phyloP scores from a whole-genome alignment of 2,329 filamentous ascomycete genomes.

The Dactylella cylindrospora region DNA sequence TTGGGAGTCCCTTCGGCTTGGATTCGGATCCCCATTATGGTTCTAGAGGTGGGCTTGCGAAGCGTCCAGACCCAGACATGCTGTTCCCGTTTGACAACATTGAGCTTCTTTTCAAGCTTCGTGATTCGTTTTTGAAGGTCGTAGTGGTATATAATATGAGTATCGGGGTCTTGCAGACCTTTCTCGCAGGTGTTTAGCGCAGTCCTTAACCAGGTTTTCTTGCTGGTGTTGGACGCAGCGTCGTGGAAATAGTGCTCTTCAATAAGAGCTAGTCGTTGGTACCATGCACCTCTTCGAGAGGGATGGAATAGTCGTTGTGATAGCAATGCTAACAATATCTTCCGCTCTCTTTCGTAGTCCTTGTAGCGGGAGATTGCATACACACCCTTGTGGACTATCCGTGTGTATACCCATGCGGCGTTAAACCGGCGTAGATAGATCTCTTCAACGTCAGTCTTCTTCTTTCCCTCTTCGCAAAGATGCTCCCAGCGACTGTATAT shows the following conservation, averaged over 20 bases:
- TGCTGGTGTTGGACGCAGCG: constrained; percentile 64
- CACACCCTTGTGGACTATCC: constrained; percentile 85
- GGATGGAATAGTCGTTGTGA: constrained; percentile 80
- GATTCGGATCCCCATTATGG: constrained; percentile 74
- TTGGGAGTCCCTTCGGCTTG: constrained; percentile 56
- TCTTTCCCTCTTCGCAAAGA: constrained; percentile 72
- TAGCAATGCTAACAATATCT: constrained; percentile 72
- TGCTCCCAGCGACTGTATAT: constrained; percentile 79
- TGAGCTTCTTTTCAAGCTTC: constrained; percentile 83
- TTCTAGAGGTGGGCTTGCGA: constrained; percentile 71
- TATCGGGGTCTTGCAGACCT: constrained; percentile 82
- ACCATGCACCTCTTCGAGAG: constrained; percentile 84
- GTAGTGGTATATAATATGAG: constrained; percentile 90
- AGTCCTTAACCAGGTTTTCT: constrained; percentile 77
- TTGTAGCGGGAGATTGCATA: constrained; percentile 79
- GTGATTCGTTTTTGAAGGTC: constrained; percentile 91
- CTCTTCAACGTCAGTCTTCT: constrained; percentile 64
- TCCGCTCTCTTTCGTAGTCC: constrained; percentile 73
- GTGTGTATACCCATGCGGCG: constrained; percentile 87
- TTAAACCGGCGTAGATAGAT: constrained; percentile 87
- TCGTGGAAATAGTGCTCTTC: constrained; percentile 93
- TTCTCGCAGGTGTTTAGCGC: constrained; percentile 80
- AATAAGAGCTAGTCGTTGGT: constrained; percentile 87
- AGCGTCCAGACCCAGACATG: constrained; percentile 92
- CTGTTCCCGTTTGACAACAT: constrained; percentile 78